Base-by-base conservation (phyloP, 202 grass and related monocot species). In the Dendrocalamus latiflorus region DNA sequence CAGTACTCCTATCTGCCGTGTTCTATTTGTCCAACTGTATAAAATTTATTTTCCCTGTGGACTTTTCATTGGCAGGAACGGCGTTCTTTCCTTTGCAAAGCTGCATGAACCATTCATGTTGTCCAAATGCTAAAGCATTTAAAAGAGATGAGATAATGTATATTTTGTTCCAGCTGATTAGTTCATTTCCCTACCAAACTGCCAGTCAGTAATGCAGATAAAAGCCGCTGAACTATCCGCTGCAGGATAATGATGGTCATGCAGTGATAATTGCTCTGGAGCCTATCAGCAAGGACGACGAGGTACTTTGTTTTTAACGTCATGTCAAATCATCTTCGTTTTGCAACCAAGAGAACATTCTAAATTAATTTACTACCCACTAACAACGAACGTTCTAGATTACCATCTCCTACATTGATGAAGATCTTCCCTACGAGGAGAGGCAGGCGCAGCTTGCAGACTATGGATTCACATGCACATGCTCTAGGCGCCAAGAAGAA, bases 51-150 rank as follows among this genome's bases (percentile, higher is more conserved):
- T n/a, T n/a, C n/a, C n/a, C n/a, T n/a, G n/a, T 78, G 24, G 45
- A 72, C 15, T 50, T 86, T 47, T 53, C 21, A 13, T 82, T 75
- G 44, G 16, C 79, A 98, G 96, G 96, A 36, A 98, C 93, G n/a
- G 91, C 85, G 24, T 95, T 98, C 87, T 98, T 95, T 69, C 93
- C 96, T 68, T 74, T 98, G 25, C 96, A 98, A 79, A 98, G 96
- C 70, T 98, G 93, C 50, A 95, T 98, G 96, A 98, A 98, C 17
- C 96, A 98, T 66, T 98, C 93, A 12, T 98, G 93, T 62, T 90
- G 91, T 80, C 96, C 96, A 80, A 98, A 93, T 82, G 91, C 93
- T 38, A 95, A 90, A 93, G 96, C 93, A 81, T 95, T 94, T 84
- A 95, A 96, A 87, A 96, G 96, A 66, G 96, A 99, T 3, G 87